Evolutionary conservation across 768 basidiomycete species (phyloP), one percentile per base, ranked within the genome.

Genomic region (Leccinum broughii): DNA sequence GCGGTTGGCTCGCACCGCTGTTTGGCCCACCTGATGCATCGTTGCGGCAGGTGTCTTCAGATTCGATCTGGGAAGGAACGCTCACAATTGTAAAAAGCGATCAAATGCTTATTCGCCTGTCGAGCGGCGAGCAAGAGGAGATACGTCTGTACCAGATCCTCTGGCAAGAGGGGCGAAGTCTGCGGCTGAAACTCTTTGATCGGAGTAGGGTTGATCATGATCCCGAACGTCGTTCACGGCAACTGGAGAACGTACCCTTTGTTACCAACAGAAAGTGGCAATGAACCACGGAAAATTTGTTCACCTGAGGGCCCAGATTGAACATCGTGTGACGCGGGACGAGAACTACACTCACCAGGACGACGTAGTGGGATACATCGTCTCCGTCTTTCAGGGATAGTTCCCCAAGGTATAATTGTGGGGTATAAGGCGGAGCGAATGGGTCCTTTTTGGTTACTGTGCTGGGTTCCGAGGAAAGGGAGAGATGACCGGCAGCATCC

Each of bases 61-160:
- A 35, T 44, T 3, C 13, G 37, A 51, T 34, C 3, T 39, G 26
- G 24, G 56, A 51, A 17, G 24, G 50, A 49, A 50, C 13, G 51
- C 82, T 69, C 72, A 86, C 95, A 96, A 64, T 98, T 98, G 75
- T 94, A 97, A 76, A 97, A 97, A 1, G 90, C 91, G 58, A 97
- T 84, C 58, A 88, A 79, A 35, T 76, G 79, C 60, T 78, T 81
- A 14, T 85, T 84, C 0, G 77, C 78, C 66, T 84, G 82, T 46
- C 80, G 80, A 49, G 87, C 92, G 4, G 92, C 88, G 1, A 81
- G 72, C 3, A 98, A 77, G 30, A 96, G 77, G n/a, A 78, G 71
- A 75, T 94, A 95, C 5, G 86, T 80, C 59, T 89, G 85, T 4
- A 89, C 84, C 11, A 97, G 82, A 69, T 97, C 93, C 15, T 82